These are phyloP conservation scores for Hydrangea macrophylla DNA, from an alignment of 148 eudicot species.

Conservation along the genomic window DNA sequence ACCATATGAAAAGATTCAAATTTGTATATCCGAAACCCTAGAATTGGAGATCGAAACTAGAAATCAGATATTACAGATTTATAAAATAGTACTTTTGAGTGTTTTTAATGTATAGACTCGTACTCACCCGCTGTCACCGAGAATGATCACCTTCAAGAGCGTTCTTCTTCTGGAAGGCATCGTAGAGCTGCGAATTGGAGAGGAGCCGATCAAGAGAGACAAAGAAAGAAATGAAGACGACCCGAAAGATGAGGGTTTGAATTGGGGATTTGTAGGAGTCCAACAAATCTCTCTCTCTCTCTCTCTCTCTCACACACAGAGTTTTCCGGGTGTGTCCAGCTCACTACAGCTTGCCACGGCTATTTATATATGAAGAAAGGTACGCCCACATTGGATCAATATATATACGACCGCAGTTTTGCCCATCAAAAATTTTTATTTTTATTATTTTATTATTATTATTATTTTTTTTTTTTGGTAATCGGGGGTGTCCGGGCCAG, in stretches of 20 bases:
- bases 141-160: conserved; percentile 92
- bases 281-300: not conserved
- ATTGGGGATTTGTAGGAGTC: not conserved
- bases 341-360: no score
- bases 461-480: no score
- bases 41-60: conserved; percentile 4
- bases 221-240: conserved; percentile 12
- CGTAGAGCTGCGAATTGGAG: conserved; percentile 13
- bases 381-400: not conserved
- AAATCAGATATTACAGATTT: no score
- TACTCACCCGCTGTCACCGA: conserved; percentile 93
- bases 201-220: conserved; percentile 17
- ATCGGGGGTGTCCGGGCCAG: no score
- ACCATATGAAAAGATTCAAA: not conserved
- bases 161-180: conserved; percentile 94
- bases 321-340: no score
- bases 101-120: not conserved
- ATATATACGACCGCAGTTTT: no score
- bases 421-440: no score
- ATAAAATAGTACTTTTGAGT: no score
- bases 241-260: not conserved
- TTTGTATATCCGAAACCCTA: not conserved
- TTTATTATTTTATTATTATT: no score
- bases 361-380: no score
- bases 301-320: no score